Evolutionary conservation across 176 grass and related monocot genomes (phyloP).

Genomic region (Tillandsia fasciculata): DNA sequence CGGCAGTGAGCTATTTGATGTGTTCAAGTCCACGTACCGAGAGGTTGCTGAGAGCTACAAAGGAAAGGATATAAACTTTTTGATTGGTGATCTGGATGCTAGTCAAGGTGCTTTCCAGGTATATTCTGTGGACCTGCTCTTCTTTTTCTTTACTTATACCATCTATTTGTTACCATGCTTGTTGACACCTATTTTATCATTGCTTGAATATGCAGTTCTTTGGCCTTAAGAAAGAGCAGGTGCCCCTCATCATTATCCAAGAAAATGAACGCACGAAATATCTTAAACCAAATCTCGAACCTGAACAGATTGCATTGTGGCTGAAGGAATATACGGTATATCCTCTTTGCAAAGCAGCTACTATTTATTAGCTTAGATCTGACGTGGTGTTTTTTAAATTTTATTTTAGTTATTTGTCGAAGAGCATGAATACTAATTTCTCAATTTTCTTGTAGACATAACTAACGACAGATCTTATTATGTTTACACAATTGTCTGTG

Average conservation of each 20-base stretch:
- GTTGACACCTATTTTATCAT: background rate
- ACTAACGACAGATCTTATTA: background rate
- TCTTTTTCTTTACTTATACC: background rate
- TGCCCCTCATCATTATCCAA: slow-evolving; percentile 19
- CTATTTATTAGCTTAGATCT: no score
- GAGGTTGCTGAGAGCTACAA: slow-evolving; percentile 20
- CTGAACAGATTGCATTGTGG: slow-evolving; percentile 18
- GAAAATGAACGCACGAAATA: slow-evolving; percentile 12
- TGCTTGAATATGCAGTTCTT: slow-evolving; percentile 10
- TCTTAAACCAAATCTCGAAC: slow-evolving; percentile 11
- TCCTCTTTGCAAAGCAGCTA: background rate
- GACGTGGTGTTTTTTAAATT: no score
- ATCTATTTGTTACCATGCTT: background rate
- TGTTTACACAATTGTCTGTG: background rate
- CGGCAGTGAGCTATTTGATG: background rate
- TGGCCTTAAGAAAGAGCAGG: slow-evolving; percentile 9
- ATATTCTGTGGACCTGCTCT: background rate
- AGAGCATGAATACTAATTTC: no score
- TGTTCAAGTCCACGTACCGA: slow-evolving; percentile 13
- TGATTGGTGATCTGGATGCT: slow-evolving; percentile 17
- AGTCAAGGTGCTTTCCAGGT: slow-evolving; percentile 15
- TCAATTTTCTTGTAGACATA: no score
- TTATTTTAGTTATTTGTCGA: no score
- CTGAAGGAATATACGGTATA: slow-evolving; percentile 9
- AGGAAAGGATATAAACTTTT: slow-evolving; percentile 11